Evolutionary conservation across 371 early-diverging fungal genomes (phyloP).

Genomic region (Syncephalis fuscata): DNA sequence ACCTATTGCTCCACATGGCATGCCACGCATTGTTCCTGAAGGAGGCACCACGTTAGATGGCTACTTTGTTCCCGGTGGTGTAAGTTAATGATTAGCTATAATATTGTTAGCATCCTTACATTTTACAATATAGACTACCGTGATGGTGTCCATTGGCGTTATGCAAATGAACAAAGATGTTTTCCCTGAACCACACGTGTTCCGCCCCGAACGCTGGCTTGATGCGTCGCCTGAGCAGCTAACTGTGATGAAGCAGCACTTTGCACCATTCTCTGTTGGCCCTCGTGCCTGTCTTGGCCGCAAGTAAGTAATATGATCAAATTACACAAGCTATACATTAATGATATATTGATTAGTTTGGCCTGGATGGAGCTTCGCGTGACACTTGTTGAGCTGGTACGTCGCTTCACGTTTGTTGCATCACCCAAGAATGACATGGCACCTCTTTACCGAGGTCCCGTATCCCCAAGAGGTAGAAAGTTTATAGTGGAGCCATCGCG

Average conservation of each 20-base stretch:
- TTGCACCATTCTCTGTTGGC: slow-evolving; percentile 1
- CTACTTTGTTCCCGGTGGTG: slow-evolving; percentile 7
- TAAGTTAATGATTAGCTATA: no score
- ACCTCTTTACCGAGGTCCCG: no score
- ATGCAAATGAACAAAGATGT: background rate
- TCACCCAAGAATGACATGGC: no score
- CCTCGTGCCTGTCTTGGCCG: slow-evolving; percentile 3
- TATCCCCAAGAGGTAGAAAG: no score
- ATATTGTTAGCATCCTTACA: no score
- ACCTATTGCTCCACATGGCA: slow-evolving; percentile 8
- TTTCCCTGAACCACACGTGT: background rate
- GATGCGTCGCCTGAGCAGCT: background rate
- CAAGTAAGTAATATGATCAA: background rate
- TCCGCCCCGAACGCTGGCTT: background rate
- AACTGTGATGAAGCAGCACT: background rate
- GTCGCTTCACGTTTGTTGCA: no score
- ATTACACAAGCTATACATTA: no score
- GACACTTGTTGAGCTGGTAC: no score
- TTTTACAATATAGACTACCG: background rate
- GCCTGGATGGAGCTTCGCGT: no score
- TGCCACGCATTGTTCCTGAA: slow-evolving; percentile 12
- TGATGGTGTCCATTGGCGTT: background rate
- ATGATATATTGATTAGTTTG: no score
- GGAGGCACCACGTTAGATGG: slow-evolving; percentile 10
- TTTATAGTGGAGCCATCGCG: no score